Evolutionary conservation across 2,329 filamentous ascomycete species (phyloP).

Genomic region (Periconia sp.): DNA sequence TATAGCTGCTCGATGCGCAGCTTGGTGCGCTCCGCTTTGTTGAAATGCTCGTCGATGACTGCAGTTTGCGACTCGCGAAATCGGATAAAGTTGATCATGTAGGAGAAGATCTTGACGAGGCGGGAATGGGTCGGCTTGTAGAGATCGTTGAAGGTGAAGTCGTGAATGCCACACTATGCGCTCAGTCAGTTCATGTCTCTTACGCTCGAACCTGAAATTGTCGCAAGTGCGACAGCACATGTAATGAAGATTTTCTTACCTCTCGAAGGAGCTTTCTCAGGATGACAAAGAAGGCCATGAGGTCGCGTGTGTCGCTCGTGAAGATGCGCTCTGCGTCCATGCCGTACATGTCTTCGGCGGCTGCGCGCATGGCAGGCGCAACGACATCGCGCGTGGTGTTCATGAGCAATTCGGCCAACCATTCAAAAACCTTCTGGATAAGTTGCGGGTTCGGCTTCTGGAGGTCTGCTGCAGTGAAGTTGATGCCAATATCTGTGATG

Average conservation of each 20-base stretch:
- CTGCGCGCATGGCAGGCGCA: constrained; percentile 92
- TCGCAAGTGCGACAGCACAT: too few relatives aligned
- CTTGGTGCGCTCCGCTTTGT: constrained; percentile 86
- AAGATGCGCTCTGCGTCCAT: constrained; percentile 80
- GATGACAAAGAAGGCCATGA: constrained; percentile 94
- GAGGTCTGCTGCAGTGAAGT: constrained; percentile 83
- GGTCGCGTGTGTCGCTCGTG: constrained; percentile 84
- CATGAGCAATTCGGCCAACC: constrained; percentile 92
- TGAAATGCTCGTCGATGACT: constrained; percentile 92
- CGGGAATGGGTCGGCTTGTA: constrained; percentile 90
- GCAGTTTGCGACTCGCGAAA: constrained; percentile 92
- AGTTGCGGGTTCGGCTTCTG: constrained; percentile 93
- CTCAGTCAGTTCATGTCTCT: constrained; percentile 15
- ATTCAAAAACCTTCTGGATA: constrained; percentile 97
- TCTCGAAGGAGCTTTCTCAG: constrained; percentile 78
- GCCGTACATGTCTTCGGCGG: constrained; percentile 84
- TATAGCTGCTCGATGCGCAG: constrained; percentile 85
- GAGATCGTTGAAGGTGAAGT: constrained; percentile 92
- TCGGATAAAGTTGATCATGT: constrained; percentile 97
- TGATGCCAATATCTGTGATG: constrained; percentile 95
- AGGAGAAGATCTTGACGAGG: constrained; percentile 93
- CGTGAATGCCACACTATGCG: constrained; percentile 80
- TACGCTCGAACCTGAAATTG: background rate
- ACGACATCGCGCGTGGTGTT: constrained; percentile 93
- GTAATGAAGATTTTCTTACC: constrained; percentile 44